Evolutionary conservation across 345 rosid genomes (phyloP), one percentile per base, ranked within the genome.

Genomic region (Eucalyptus camaldulensis): DNA sequence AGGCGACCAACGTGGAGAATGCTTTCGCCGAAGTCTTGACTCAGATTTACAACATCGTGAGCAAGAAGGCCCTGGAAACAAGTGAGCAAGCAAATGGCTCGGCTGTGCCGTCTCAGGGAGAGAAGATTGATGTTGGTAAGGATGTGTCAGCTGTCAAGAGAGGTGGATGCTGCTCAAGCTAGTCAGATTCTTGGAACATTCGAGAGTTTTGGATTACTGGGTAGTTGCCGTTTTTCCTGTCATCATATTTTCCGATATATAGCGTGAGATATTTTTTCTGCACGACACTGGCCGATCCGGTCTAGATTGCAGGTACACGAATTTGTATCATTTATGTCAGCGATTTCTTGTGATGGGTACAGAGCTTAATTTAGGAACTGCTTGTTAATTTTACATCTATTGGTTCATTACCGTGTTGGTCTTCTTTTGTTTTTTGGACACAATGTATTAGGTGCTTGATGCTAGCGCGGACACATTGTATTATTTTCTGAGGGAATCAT

Each of bases 111-210:
- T 91, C 97, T 4, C 93, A 95, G 93, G 99, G 98, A 54, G 99
- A 97, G 96, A 95, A 96, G 89, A 97, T 97, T 11, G 98, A 97
- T 87, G 92, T 97, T 24, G 87, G 92, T 92, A 93, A 94, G 90
- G 99, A 97, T 90, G 99, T 97, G 85, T 96, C 99, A n/a, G 99
- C 96, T 10, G 92, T 97, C 90, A 97, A 96, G 97, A 96, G 92
- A 92, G 96, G 93, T 2, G 97, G 98, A 72, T 97, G 99, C 95
- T 97, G 99, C 95, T 96, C 97, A 12, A 94, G 92, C 90, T 96
- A 95, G 94, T 87, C 49, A 54, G 87, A 87, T 88, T 88, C 81
- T 87, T 21, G 44, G 31, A 33, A n/a, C 19, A 19, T n/a, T 11
- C 11, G 13, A 51, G 44, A 86, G 43, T 86, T 86, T 51, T 86